Evolutionary conservation across 345 rosid species (phyloP).

Genomic region (Gossypium mustelinum): DNA sequence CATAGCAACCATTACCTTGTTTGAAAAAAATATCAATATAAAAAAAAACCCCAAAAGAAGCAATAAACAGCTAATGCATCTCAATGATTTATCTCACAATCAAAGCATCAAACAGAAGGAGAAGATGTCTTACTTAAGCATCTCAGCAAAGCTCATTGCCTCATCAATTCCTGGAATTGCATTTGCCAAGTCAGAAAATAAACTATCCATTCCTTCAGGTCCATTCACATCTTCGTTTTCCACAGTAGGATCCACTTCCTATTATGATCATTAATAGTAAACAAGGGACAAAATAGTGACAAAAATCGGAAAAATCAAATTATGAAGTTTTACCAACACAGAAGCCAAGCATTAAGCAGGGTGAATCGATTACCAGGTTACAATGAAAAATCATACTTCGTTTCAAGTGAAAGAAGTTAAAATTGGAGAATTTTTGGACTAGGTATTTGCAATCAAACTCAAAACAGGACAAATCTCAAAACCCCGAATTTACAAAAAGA

Average conservation of each 20-base stretch:
- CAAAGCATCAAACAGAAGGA: not conserved
- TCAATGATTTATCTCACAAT: not conserved
- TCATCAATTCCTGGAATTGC: slow-evolving; percentile 98
- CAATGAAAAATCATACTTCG: not conserved
- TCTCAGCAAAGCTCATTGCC: slow-evolving; percentile 99
- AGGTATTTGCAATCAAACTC: not conserved
- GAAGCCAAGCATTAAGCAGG: not conserved
- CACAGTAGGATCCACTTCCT: slow-evolving; percentile 98
- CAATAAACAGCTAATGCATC: not conserved
- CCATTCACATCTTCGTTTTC: slow-evolving; percentile 67
- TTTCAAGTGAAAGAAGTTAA: not conserved
- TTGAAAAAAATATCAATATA: not conserved
- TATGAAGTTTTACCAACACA: not conserved
- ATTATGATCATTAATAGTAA: slow-evolving; percentile 14
- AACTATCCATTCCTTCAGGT: slow-evolving; percentile 80
- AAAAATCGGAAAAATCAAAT: not conserved
- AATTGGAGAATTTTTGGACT: slow-evolving; percentile 1
- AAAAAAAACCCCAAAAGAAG: not conserved
- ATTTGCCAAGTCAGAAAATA: slow-evolving; percentile 87
- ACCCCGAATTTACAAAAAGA: not conserved
- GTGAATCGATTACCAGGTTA: too few species aligned
- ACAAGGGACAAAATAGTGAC: not conserved
- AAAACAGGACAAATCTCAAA: slow-evolving; percentile 1
- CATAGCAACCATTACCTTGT: not conserved
- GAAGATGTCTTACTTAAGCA: slow-evolving; percentile 66